Percentiles rank a stretch among this genome's conserved stretches.
phyloP scores from a whole-genome alignment of 2,329 filamentous ascomycete species.

The Aphanocladium album region DNA sequence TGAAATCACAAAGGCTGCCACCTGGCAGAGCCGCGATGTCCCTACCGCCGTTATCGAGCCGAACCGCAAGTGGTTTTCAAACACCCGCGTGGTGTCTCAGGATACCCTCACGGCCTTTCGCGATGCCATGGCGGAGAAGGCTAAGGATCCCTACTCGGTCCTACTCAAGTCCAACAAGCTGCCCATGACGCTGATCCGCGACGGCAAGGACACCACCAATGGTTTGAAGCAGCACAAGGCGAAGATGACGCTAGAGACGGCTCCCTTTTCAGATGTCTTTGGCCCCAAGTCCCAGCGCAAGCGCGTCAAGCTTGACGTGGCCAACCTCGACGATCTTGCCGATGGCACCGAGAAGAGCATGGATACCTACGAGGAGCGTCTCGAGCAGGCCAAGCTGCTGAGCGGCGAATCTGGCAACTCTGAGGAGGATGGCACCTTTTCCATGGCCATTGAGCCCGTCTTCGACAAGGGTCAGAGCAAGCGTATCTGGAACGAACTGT shows the following conservation, averaged over 20 bases:
- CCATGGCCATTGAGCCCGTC: slow-evolving; percentile 73
- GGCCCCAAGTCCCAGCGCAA: slow-evolving; percentile 92
- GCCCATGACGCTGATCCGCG: slow-evolving; percentile 88
- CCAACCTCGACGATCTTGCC: slow-evolving; percentile 75
- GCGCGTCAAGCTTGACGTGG: slow-evolving; percentile 80
- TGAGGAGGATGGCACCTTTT: slow-evolving; percentile 42
- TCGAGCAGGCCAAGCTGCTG: slow-evolving; percentile 71
- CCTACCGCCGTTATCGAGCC: slow-evolving; percentile 88
- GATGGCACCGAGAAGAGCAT: slow-evolving; percentile 75
- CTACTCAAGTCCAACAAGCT: slow-evolving; percentile 97
- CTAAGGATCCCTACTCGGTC: slow-evolving; percentile 85
- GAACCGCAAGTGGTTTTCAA: slow-evolving; percentile 96
- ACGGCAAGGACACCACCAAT: slow-evolving; percentile 65
- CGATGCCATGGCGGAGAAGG: slow-evolving; percentile 85
- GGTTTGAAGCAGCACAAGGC: slow-evolving; percentile 88
- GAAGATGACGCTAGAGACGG: slow-evolving; percentile 86
- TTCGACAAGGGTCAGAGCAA: slow-evolving; percentile 95
- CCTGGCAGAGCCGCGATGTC: slow-evolving; percentile 75
- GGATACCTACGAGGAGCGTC: slow-evolving; percentile 72
- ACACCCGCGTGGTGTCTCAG: slow-evolving; percentile 84
- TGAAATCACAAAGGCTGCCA: slow-evolving; percentile 77
- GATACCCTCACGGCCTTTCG: slow-evolving; percentile 83
- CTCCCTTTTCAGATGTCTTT: slow-evolving; percentile 83
- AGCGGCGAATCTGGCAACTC: slow-evolving; percentile 62
- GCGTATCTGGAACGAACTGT: slow-evolving; percentile 93